Conservation (phyloP, 805 yeast genomes). For the Ogataea parapolymorpha region DNA sequence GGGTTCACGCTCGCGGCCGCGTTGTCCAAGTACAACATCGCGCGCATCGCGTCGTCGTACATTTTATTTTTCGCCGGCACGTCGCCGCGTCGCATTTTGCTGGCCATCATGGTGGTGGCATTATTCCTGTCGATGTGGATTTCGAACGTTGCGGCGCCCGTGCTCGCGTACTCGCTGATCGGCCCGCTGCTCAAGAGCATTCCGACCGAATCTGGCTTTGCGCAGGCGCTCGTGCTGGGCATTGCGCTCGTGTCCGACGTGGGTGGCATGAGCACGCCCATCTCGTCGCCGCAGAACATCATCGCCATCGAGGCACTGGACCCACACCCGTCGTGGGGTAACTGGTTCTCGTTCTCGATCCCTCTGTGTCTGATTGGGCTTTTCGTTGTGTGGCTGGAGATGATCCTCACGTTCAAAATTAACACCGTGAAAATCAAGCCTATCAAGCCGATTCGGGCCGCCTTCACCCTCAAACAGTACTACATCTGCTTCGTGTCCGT, state of each 20-base stretch:
- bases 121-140: slow-evolving; percentile 57
- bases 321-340: slow-evolving; percentile 55
- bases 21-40: slow-evolving; percentile 50
- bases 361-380: slow-evolving; percentile 44
- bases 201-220: slow-evolving; percentile 35
- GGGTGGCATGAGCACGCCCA: slow-evolving; percentile 56
- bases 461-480: slow-evolving; percentile 43
- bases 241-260: slow-evolving; percentile 51
- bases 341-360: slow-evolving; percentile 51
- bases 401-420: slow-evolving; percentile 53
- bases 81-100: slow-evolving; percentile 44
- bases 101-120: slow-evolving; percentile 50
- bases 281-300: slow-evolving; percentile 54
- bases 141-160: slow-evolving; percentile 56
- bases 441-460: slow-evolving; percentile 44
- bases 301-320: slow-evolving; percentile 50
- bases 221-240: slow-evolving; percentile 29
- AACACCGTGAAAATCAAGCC: slow-evolving; percentile 45
- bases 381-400: slow-evolving; percentile 43
- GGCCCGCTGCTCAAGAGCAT: slow-evolving; percentile 44
- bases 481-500: slow-evolving; percentile 41
- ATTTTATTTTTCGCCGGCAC: slow-evolving; percentile 50
- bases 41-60: slow-evolving; percentile 47
- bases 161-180: slow-evolving; percentile 48
- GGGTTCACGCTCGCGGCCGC: slow-evolving; percentile 57